Evolutionary conservation across 192 early-diverging fungal species (phyloP), one percentile per base, ranked within the genome.

Genomic region (Helicostylum pulchrum): DNA sequence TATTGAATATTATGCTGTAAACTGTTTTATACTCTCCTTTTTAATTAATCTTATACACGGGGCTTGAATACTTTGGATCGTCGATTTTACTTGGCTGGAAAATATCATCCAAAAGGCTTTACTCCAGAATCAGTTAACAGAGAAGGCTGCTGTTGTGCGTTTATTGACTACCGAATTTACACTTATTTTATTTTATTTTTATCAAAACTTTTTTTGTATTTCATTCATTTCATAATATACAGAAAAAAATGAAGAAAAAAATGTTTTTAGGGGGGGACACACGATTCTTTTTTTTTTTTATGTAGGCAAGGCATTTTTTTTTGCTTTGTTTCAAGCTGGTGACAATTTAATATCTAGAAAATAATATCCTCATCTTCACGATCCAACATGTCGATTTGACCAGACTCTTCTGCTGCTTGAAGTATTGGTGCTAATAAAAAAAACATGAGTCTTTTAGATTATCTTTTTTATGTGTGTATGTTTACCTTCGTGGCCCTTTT

Each of bases 301-400:
- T 7, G 19, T 43, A 58, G n/a, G 43, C 17, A 65, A 66, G 46
- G 57, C 17, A 15, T 11, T 46, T 11, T 26, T 21, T 9, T n/a
- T n/a, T n/a, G n/a, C n/a, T n/a, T 42, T 23, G 46, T 14, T 3
- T 9, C 21, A 47, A 43, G 8, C n/a, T 47, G 5, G 14, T 10
- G 17, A 30, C 19, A 8, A 1, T 8, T 55, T 39, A 50, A 31
- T 19, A 10, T 47, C 55, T 68, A 70, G 54, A 67, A 67, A 47
- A 73, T 67, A 42, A 73, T 42, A 53, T 73, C 71, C 36, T 73
- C 61, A 19, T 73, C 71, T 14, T 73, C 71, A 31, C 60, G 49
- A 46, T 73, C 71, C 61, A 73, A 45, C 3, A 73, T 32, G 64
- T 73, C 66, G 36, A 73, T 44, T 30, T 73, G 65, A 4, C 71